These are phyloP conservation scores for Raphanus raphanistrum DNA, from an alignment of 345 rosid species.

Conservation along the genomic window DNA sequence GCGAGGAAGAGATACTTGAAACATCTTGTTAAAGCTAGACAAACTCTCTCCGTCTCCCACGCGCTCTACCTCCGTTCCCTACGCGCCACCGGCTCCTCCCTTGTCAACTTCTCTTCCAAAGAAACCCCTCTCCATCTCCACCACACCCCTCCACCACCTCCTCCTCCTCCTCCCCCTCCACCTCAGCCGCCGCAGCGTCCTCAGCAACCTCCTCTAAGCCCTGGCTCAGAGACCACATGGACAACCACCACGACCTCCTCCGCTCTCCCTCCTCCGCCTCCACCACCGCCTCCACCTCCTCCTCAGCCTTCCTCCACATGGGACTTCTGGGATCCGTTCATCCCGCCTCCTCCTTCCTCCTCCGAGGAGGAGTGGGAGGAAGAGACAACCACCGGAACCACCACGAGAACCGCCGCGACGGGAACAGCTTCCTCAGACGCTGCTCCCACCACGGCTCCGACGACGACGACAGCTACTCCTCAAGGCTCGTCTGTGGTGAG, in stretches of 20 bases:
- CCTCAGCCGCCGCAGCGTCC: slow-evolving; percentile 38
- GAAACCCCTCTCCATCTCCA: slow-evolving; percentile 63
- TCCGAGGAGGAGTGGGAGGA: slow-evolving; percentile 86
- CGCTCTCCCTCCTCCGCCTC: slow-evolving; percentile 44
- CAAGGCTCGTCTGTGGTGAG: slow-evolving; percentile 60
- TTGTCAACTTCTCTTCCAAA: slow-evolving; percentile 66
- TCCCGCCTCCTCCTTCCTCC: slow-evolving; percentile 51
- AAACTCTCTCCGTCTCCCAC: slow-evolving; percentile 77
- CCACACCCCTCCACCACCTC: slow-evolving; percentile 40
- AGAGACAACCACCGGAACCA: slow-evolving; percentile 39
- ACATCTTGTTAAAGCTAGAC: slow-evolving; percentile 78
- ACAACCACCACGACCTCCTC: slow-evolving; percentile 60
- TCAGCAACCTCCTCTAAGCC: slow-evolving; percentile 69
- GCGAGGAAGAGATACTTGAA: slow-evolving; percentile 89
- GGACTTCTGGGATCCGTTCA: slow-evolving; percentile 97
- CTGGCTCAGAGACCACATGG: slow-evolving; percentile 84
- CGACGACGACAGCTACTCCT: slow-evolving; percentile 43
- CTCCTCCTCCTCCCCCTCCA: slow-evolving; percentile 38
- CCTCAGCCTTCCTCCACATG: slow-evolving; percentile 68
- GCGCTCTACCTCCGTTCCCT: slow-evolving; percentile 87
- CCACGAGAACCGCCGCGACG: slow-evolving; percentile 28
- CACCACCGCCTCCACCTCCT: slow-evolving; percentile 62
- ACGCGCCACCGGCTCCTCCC: slow-evolving; percentile 80
- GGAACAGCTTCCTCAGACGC: slow-evolving; percentile 41
- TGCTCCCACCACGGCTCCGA: slow-evolving; percentile 45